Evolutionary conservation across 2,329 filamentous ascomycete genomes (phyloP).

Genomic region (Xylariomycetidae sp.): DNA sequence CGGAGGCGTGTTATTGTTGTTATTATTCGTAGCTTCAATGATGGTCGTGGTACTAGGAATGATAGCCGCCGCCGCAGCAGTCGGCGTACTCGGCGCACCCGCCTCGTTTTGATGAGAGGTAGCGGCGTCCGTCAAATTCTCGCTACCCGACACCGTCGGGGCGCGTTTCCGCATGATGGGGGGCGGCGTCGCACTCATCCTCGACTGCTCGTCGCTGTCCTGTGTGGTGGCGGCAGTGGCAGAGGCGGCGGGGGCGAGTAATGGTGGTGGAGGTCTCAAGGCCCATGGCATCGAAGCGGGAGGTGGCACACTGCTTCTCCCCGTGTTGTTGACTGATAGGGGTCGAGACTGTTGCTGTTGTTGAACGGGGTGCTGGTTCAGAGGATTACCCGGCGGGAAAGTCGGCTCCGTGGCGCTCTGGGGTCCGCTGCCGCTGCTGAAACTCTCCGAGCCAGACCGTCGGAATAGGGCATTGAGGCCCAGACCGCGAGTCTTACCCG

Average conservation of each 20-base stretch:
- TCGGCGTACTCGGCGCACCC: slow-evolving; percentile 6
- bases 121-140: background rate
- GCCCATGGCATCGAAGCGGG: slow-evolving; percentile 24
- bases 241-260: no score
- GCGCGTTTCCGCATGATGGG: slow-evolving; percentile 46
- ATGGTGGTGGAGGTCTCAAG: slow-evolving; percentile 34
- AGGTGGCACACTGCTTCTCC: slow-evolving; percentile 25
- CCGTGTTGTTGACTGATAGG: slow-evolving; percentile 9
- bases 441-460: slow-evolving; percentile 39
- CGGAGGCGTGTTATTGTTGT: slow-evolving; percentile 3
- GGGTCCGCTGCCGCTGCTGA: slow-evolving; percentile 16
- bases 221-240: no score
- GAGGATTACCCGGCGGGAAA: slow-evolving; percentile 15
- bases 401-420: slow-evolving; percentile 11
- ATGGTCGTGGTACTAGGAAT: slow-evolving; percentile 11
- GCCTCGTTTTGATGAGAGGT: background rate
- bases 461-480: slow-evolving; percentile 49
- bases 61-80: slow-evolving; percentile 1
- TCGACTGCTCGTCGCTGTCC: slow-evolving; percentile 45
- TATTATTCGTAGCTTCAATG: slow-evolving; percentile 3
- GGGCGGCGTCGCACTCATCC: slow-evolving; percentile 48
- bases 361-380: slow-evolving; percentile 5
- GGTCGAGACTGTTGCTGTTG: slow-evolving; percentile 2
- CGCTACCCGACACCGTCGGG: slow-evolving; percentile 6
- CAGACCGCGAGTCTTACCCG: slow-evolving; percentile 32